These are phyloP conservation scores for Pleurotus sapidus DNA, from an alignment of 768 basidiomycete species.

Conservation along the genomic window DNA sequence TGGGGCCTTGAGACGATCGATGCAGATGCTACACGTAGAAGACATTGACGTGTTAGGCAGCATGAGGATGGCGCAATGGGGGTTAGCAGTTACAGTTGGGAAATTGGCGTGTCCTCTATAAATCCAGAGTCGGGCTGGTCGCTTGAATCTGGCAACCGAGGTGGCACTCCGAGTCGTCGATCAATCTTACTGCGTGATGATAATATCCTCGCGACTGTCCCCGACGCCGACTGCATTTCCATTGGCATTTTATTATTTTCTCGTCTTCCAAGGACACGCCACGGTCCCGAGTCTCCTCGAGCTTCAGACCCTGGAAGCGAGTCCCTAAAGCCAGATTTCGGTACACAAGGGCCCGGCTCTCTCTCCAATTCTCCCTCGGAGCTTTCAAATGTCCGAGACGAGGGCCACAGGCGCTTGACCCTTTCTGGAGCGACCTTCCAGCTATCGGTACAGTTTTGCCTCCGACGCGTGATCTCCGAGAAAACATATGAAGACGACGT, in stretches of 20 bases:
- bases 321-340: too few relatives aligned
- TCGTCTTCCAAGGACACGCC: too few relatives aligned
- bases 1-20: constrained; percentile 50
- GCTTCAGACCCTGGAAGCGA: too few relatives aligned
- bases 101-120: not conserved
- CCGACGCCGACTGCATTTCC: too few relatives aligned
- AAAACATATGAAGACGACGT: too few relatives aligned
- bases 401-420: not conserved
- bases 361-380: not conserved
- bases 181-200: too few relatives aligned
- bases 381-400: not conserved
- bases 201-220: too few relatives aligned
- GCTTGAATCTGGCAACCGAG: constrained; percentile 7
- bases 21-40: constrained; percentile 57
- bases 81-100: not conserved
- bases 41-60: constrained; percentile 1
- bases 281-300: too few relatives aligned
- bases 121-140: not conserved
- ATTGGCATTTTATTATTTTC: too few relatives aligned
- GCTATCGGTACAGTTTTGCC: not conserved
- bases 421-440: not conserved
- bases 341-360: too few relatives aligned
- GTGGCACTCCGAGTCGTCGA: not conserved
- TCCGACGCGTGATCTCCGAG: not conserved
- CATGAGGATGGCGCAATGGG: not conserved